phyloP scores from a whole-genome alignment of 192 early-diverging fungal genomes.

The Ambispora gerdemannii region DNA sequence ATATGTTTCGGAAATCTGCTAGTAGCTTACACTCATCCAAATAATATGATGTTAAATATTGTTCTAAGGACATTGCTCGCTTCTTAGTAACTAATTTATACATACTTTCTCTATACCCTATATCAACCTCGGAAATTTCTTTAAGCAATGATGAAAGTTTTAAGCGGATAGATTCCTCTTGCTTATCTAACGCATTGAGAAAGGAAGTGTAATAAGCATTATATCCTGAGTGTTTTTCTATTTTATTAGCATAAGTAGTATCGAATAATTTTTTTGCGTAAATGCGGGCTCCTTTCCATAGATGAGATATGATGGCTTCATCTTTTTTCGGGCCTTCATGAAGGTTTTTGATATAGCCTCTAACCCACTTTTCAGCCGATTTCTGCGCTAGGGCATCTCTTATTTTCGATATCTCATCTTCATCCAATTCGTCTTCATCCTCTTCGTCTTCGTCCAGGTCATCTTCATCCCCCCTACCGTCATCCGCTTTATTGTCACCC shows the following conservation, averaged over 20 bases:
- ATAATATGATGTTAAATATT: constrained; percentile 4
- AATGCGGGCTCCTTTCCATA: neutral
- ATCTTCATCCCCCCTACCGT: neutral
- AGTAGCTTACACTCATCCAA: neutral
- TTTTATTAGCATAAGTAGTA: neutral
- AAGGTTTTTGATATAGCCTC: constrained; percentile 11
- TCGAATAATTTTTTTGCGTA: constrained; percentile 11
- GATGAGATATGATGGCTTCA: constrained; percentile 10
- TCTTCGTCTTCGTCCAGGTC: neutral
- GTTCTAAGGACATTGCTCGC: neutral
- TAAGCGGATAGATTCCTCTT: neutral
- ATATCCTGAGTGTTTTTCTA: too few relatives aligned
- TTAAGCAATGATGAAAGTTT: neutral
- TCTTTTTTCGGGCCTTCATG: constrained; percentile 19
- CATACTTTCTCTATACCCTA: neutral
- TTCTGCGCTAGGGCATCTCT: constrained; percentile 10
- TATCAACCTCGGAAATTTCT: neutral
- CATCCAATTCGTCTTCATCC: neutral
- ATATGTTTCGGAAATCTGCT: constrained; percentile 16
- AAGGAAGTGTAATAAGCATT: constrained; percentile 9
- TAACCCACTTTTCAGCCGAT: constrained; percentile 15
- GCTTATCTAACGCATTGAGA: constrained; percentile 5
- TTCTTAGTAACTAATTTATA: too few relatives aligned
- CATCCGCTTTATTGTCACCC: neutral
- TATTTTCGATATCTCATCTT: neutral